A percentile compares a stretch with the other conserved stretches of the same genome.
These are phyloP conservation scores for Pistacia atlantica DNA, from an alignment of 345 rosid species.

Conservation along the genomic window DNA sequence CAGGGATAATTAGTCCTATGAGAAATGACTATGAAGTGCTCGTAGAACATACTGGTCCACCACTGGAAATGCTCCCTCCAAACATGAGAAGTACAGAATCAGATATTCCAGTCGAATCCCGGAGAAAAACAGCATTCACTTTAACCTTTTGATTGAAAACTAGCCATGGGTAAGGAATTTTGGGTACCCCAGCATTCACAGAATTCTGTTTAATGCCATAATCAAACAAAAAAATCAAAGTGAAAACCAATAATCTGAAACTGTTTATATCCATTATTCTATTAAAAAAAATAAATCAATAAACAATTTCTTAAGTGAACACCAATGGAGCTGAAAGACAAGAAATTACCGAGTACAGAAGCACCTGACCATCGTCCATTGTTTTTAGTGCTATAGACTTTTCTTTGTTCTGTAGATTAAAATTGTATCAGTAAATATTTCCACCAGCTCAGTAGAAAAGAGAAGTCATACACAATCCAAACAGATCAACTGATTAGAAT, in stretches of 20 bases:
- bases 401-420: slow-evolving; percentile 70
- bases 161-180: slow-evolving; percentile 95
- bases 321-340: neutral
- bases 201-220: slow-evolving; percentile 62
- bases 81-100: slow-evolving; percentile 89
- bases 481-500: slow-evolving; percentile 4
- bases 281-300: neutral
- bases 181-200: slow-evolving; percentile 79
- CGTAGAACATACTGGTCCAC: slow-evolving; percentile 78
- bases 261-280: neutral
- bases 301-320: slow-evolving; percentile 3
- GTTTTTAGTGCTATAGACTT: slow-evolving; percentile 87
- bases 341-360: slow-evolving; percentile 66
- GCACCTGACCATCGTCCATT: slow-evolving; percentile 97
- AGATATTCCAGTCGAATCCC: slow-evolving; percentile 89
- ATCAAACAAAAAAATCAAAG: neutral
- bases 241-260: slow-evolving; percentile 4
- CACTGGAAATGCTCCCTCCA: slow-evolving; percentile 76
- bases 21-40: slow-evolving; percentile 9
- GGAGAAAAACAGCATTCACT: slow-evolving; percentile 92
- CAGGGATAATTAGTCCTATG: neutral
- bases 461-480: slow-evolving; percentile 1
- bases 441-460: slow-evolving; percentile 6
- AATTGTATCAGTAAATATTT: slow-evolving; percentile 12
- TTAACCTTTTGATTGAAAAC: slow-evolving; percentile 94